These are phyloP conservation scores for Neofusicoccum laricinum DNA, from an alignment of 2,329 filamentous ascomycete genomes.

Conservation along the genomic window DNA sequence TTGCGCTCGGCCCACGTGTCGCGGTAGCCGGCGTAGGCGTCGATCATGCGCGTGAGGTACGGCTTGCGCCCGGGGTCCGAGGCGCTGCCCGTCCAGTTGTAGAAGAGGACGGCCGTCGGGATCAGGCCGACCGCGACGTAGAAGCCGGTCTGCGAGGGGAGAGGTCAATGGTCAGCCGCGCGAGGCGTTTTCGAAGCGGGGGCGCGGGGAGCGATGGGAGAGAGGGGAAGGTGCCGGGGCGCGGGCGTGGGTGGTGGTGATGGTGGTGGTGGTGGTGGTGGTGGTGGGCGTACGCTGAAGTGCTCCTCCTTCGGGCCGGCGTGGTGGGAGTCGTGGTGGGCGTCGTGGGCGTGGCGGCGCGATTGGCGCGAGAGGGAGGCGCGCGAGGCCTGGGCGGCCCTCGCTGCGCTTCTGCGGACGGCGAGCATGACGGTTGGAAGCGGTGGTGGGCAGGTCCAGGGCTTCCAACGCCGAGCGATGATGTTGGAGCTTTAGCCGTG, in stretches of 20 bases:
- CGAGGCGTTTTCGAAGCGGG: not conserved
- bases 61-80: constrained; percentile 38
- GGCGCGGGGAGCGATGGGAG: not conserved
- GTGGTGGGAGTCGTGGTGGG: constrained; percentile 27
- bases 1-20: constrained; percentile 56
- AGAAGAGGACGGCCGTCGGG: constrained; percentile 45
- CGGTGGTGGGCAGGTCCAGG: constrained; percentile 12
- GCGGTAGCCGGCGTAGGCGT: constrained; percentile 54
- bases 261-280: constrained; percentile 11
- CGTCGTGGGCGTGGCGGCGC: constrained; percentile 39
- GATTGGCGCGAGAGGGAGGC: constrained; percentile 34
- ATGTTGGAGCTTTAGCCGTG: constrained; percentile 22
- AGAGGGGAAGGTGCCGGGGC: not conserved
- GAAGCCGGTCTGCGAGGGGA: constrained; percentile 42
- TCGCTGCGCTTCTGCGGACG: constrained; percentile 42
- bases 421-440: constrained; percentile 42
- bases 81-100: constrained; percentile 40
- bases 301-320: constrained; percentile 44
- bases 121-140: constrained; percentile 46
- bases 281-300: constrained; percentile 47
- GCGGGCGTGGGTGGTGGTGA: not conserved
- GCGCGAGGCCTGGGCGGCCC: constrained; percentile 40
- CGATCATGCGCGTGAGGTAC: constrained; percentile 51
- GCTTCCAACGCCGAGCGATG: constrained; percentile 22
- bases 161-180: constrained; percentile 6